phyloP scores from a whole-genome alignment of 2,329 filamentous ascomycete species.

The Aspergillus pseudoviridinutans region DNA sequence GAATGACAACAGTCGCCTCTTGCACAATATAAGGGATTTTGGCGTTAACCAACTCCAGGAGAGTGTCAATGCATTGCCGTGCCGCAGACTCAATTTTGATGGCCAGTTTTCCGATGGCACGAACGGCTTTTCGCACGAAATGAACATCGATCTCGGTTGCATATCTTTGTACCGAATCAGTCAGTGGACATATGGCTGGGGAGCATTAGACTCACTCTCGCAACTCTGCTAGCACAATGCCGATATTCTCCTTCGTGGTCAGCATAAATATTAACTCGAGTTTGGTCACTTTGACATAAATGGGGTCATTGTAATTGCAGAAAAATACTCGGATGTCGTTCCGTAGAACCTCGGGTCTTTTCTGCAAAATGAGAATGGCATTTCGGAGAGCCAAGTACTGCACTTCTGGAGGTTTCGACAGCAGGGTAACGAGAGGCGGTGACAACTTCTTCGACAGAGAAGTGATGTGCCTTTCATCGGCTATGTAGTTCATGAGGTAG shows the following conservation, averaged over 20 bases:
- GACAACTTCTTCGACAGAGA: constrained; percentile 88
- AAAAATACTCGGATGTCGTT: constrained; percentile 99
- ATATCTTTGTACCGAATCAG: constrained; percentile 48
- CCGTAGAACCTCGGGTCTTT: constrained; percentile 84
- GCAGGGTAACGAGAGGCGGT: constrained; percentile 85
- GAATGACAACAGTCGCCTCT: constrained; percentile 96
- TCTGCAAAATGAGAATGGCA: constrained; percentile 86
- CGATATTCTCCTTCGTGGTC: constrained; percentile 90
- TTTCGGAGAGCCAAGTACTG: constrained; percentile 94
- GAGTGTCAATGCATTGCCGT: constrained; percentile 81
- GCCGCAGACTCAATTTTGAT: constrained; percentile 98
- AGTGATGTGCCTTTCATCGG: constrained; percentile 82
- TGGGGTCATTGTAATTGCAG: constrained; percentile 99
- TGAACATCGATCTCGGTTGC: constrained; percentile 98
- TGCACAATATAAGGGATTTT: constrained; percentile 99
- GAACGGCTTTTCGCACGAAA: constrained; percentile 95
- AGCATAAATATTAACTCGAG: constrained; percentile 99
- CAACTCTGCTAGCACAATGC: constrained; percentile 88
- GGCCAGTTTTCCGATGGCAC: constrained; percentile 93
- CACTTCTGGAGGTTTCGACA: constrained; percentile 97
- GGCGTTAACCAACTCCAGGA: constrained; percentile 91
- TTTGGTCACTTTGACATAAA: constrained; percentile 99
- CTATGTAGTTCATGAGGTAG: constrained; percentile 98
- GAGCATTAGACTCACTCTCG: constrained; percentile 60
- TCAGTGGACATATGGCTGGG: not conserved